A percentile compares a stretch with the other conserved stretches of the same genome.
Conservation (phyloP, 805 yeast species). For the Cyberlindnera subsufficiens region DNA sequence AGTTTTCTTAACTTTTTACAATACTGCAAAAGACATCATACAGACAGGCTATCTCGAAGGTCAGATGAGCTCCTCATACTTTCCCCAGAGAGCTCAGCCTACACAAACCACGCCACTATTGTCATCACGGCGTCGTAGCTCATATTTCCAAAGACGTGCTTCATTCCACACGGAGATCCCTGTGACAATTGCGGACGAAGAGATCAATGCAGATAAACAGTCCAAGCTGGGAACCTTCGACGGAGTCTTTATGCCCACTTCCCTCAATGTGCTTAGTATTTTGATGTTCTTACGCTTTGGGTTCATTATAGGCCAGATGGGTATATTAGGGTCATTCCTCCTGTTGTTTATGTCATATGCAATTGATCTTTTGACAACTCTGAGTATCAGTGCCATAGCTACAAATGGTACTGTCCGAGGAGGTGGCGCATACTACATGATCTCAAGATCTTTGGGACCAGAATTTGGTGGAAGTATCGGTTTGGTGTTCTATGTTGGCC, state of each 20-base stretch:
- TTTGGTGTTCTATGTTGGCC: conserved; percentile 89
- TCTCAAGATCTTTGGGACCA: conserved; percentile 90
- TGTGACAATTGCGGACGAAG: conserved; percentile 3
- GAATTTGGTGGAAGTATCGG: conserved; percentile 99
- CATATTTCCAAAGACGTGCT: conserved; percentile 13
- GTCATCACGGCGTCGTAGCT: conserved; percentile 7
- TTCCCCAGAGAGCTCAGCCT: conserved; percentile 10
- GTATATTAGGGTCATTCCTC: conserved; percentile 69
- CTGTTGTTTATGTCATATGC: conserved; percentile 68
- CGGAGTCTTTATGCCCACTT: conserved; percentile 92
- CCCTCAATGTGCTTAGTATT: conserved; percentile 87
- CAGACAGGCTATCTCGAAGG: too few relatives aligned
- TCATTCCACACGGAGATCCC: conserved; percentile 8
- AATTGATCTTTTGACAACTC: conserved; percentile 78
- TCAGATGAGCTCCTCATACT: too few relatives aligned
- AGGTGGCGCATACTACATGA: conserved; percentile 98
- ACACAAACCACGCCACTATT: conserved; percentile 26
- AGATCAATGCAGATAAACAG: background rate
- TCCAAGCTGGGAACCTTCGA: conserved; percentile 70
- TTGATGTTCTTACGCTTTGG: conserved; percentile 95
- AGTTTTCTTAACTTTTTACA: too few relatives aligned
- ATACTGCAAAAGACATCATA: too few relatives aligned
- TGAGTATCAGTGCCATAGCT: conserved; percentile 91
- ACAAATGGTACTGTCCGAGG: conserved; percentile 97
- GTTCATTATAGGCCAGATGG: conserved; percentile 91